phyloP scores from a whole-genome alignment of 371 early-diverging fungal species.

The Enterospora canceri region DNA sequence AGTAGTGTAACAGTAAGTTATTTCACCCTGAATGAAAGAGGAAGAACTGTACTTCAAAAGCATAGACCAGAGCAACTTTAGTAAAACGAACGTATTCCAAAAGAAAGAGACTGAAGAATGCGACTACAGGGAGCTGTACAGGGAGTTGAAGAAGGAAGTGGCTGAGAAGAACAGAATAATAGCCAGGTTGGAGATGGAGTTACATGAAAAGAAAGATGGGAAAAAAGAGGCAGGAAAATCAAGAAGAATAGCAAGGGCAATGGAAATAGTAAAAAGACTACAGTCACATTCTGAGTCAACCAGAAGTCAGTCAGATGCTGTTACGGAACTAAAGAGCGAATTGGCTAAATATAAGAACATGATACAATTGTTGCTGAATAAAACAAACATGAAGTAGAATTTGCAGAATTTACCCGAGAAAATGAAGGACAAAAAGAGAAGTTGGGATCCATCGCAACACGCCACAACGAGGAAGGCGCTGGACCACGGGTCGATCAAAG shows the following conservation, averaged over 20 bases:
- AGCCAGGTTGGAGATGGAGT: background rate
- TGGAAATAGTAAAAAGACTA: background rate
- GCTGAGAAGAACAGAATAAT: background rate
- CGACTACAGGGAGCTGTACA: too few species aligned
- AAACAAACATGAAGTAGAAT: background rate
- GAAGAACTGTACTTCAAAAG: too few species aligned
- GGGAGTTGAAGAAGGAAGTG: background rate
- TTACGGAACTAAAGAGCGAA: background rate
- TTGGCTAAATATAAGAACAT: background rate
- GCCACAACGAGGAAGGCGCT: constrained; percentile 91
- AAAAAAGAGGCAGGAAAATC: background rate
- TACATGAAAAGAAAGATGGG: background rate
- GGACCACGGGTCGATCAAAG: constrained; percentile 85
- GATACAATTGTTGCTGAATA: background rate
- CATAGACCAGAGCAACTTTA: background rate
- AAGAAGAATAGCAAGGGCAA: background rate
- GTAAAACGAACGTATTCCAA: background rate
- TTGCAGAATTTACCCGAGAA: background rate
- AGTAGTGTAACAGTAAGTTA: too few species aligned
- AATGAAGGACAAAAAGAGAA: constrained; percentile 40
- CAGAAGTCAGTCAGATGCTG: background rate
- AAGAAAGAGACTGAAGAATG: background rate
- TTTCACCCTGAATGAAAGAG: too few species aligned
- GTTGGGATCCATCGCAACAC: constrained; percentile 71
- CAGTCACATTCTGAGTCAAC: too few species aligned